phyloP scores from a whole-genome alignment of 306 rosid species.

The Arachis hypogaea region DNA sequence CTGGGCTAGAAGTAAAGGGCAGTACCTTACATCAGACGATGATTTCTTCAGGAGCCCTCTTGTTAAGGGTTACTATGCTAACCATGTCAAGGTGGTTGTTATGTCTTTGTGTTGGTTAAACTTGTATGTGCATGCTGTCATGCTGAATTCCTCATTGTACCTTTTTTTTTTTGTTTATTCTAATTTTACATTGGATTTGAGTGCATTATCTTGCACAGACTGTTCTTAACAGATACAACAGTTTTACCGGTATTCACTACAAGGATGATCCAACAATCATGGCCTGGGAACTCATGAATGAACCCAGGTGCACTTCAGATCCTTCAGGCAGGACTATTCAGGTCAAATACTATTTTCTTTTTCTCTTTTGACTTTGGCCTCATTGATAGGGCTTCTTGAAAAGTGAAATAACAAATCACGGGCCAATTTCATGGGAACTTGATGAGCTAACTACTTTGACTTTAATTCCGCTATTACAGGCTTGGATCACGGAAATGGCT shows the following conservation, averaged over 20 bases:
- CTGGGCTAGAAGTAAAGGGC: slow-evolving; percentile 88
- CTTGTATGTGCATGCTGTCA: slow-evolving; percentile 1
- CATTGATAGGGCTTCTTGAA: not conserved
- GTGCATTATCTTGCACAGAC: slow-evolving; percentile 51
- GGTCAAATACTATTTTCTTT: slow-evolving; percentile 49
- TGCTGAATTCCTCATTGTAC: not conserved
- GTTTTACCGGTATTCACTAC: slow-evolving; percentile 69
- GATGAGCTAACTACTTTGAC: slow-evolving; percentile 22
- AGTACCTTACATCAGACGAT: slow-evolving; percentile 77
- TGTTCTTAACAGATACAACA: slow-evolving; percentile 74
- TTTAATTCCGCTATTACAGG: slow-evolving; percentile 45
- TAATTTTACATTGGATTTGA: slow-evolving; percentile 9
- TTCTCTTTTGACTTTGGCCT: slow-evolving; percentile 31
- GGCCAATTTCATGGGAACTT: slow-evolving; percentile 25
- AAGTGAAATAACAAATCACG: slow-evolving; percentile 37
- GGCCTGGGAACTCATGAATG: slow-evolving; percentile 99
- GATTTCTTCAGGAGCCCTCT: slow-evolving; percentile 81
- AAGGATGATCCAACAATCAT: slow-evolving; percentile 89
- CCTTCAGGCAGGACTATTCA: slow-evolving; percentile 89
- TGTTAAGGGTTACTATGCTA: slow-evolving; percentile 77
- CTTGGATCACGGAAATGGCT: slow-evolving; percentile 96
- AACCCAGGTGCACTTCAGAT: slow-evolving; percentile 92
- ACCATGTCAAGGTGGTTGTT: slow-evolving; percentile 61
- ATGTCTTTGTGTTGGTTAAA: slow-evolving; percentile 4
- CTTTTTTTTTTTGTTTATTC: not conserved